phyloP scores from a whole-genome alignment of 306 rosid species.

The Vachellia pachyceras region DNA sequence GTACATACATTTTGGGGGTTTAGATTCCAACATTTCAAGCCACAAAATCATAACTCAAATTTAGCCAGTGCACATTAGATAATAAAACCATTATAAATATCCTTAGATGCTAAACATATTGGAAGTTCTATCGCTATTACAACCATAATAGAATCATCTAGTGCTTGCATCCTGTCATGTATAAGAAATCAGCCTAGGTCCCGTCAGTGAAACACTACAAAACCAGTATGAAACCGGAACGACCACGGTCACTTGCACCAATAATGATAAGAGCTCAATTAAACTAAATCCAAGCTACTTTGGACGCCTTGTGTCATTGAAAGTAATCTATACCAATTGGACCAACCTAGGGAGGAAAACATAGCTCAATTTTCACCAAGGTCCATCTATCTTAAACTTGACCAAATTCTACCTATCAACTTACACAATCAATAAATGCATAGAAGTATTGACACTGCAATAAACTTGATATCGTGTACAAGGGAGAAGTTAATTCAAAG shows the following conservation, averaged over 20 bases:
- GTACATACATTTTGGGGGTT: not conserved
- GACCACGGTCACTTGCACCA: not conserved
- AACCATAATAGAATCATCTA: conserved; percentile 13
- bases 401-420: conserved; percentile 24
- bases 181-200: conserved; percentile 19
- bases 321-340: not conserved
- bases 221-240: conserved; percentile 5
- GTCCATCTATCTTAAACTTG: not conserved
- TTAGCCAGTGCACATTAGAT: conserved; percentile 1
- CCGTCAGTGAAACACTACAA: conserved; percentile 5
- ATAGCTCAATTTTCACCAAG: not conserved
- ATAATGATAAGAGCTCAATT: conserved; percentile 11
- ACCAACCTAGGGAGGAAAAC: not conserved
- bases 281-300: not conserved
- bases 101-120: not conserved
- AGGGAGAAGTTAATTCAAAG: not conserved
- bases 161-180: not conserved
- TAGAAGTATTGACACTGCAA: not conserved
- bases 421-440: not conserved
- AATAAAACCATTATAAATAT: conserved; percentile 1
- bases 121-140: conserved; percentile 7
- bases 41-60: not conserved
- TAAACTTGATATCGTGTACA: not conserved
- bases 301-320: conserved; percentile 13
- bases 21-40: conserved; percentile 11